A percentile compares a stretch with the other conserved stretches of the same genome.
These are phyloP conservation scores for Colletotrichum magnum DNA, from an alignment of 2,329 filamentous ascomycete species.

Conservation along the genomic window DNA sequence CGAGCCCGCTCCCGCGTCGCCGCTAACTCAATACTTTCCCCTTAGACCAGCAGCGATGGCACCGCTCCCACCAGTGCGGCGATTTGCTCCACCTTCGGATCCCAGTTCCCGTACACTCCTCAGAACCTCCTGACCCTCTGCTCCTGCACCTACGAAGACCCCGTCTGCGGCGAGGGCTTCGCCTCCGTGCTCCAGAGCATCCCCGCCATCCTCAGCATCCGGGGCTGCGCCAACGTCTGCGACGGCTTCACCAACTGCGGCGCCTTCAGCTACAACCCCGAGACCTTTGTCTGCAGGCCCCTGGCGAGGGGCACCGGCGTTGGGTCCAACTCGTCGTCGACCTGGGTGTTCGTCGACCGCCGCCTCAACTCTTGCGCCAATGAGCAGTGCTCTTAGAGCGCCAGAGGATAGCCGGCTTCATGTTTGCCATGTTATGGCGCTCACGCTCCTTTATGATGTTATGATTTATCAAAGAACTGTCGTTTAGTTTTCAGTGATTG, in stretches of 20 bases:
- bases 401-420: conserved; percentile 2
- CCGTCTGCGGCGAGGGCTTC: conserved; percentile 1
- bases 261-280: conserved; percentile 9
- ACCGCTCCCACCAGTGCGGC: too few relatives aligned
- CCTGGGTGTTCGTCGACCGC: conserved; percentile 10
- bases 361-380: background rate
- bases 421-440: background rate
- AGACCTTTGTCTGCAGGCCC: background rate
- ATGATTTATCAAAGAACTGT: conserved; percentile 2
- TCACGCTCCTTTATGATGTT: background rate
- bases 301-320: background rate
- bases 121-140: background rate
- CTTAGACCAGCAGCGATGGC: too few relatives aligned
- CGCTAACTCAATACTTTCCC: too few relatives aligned
- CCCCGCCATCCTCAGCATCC: background rate
- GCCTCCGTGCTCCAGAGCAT: background rate
- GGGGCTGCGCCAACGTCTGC: conserved; percentile 10
- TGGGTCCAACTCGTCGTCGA: background rate
- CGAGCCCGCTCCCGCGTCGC: too few relatives aligned
- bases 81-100: background rate
- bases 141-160: conserved; percentile 9
- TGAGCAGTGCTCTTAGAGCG: background rate
- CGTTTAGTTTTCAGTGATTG: background rate
- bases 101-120: conserved; percentile 5
- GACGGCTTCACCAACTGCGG: conserved; percentile 2